Evolutionary conservation across 2,329 filamentous ascomycete genomes (phyloP).

Genomic region (Monosporascus cannonballus): DNA sequence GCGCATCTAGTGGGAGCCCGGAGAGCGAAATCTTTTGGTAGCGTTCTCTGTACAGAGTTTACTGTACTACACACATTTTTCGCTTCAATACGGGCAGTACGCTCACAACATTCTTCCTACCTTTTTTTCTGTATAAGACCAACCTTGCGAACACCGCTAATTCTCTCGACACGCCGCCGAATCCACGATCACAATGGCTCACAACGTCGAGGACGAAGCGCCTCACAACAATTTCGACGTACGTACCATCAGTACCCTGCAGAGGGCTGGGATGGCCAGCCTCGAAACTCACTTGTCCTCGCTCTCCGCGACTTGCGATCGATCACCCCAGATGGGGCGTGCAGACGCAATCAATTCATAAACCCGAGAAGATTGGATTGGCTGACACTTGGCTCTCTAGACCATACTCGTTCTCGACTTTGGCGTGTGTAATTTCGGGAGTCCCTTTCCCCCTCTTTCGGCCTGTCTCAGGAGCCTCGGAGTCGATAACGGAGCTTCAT

Average conservation of each 20-base stretch:
- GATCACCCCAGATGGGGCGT: background rate
- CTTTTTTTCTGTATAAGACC: background rate
- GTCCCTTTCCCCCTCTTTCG: background rate
- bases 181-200: background rate
- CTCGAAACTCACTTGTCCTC: background rate
- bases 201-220: conserved; percentile 17
- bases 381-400: conserved; percentile 35
- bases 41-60: too few species aligned
- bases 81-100: too few species aligned
- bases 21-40: too few species aligned
- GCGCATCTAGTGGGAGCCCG: too few species aligned
- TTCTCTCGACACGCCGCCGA: background rate
- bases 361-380: conserved; percentile 1
- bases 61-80: too few species aligned
- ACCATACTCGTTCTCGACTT: conserved; percentile 71
- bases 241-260: conserved; percentile 10
- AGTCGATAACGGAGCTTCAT: background rate
- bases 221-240: conserved; percentile 34
- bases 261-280: background rate
- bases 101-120: background rate
- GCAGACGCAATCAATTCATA: background rate
- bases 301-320: background rate
- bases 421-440: conserved; percentile 24
- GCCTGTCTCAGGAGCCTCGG: background rate
- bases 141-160: background rate